Percentiles rank a stretch among this genome's conserved stretches.
phyloP scores from a whole-genome alignment of 139 green algal species.

The Micractinium sp. region DNA sequence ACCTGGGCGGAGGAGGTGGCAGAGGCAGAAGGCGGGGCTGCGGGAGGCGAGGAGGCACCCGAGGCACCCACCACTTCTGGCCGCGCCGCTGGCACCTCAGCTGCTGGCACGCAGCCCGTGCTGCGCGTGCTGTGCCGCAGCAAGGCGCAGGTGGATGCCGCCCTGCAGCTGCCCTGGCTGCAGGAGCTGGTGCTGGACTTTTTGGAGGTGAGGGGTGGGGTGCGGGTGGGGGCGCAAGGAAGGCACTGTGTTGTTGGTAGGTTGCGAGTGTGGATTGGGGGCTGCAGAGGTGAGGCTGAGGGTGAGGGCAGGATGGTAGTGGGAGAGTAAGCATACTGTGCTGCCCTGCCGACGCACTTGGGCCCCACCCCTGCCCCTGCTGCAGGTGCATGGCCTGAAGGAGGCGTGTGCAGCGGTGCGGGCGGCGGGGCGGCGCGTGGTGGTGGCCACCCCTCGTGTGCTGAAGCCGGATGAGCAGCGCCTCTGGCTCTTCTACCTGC shows the following conservation, averaged over 20 bases:
- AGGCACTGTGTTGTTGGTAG: no score
- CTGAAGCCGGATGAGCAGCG: slow-evolving; percentile 84
- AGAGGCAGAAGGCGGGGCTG: background rate
- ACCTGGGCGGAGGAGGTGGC: background rate
- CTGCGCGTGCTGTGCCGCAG: slow-evolving; percentile 80
- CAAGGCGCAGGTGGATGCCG: slow-evolving; percentile 69
- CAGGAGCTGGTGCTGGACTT: slow-evolving; percentile 88
- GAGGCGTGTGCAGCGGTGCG: slow-evolving; percentile 66
- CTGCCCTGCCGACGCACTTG: no score
- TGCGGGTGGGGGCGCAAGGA: background rate
- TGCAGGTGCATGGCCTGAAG: slow-evolving; percentile 73
- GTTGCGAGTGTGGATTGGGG: no score
- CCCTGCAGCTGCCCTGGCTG: slow-evolving; percentile 70
- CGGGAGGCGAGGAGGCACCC: background rate
- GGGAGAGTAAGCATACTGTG: no score
- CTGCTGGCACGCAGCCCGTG: background rate
- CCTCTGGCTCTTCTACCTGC: slow-evolving; percentile 80
- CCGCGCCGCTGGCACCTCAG: slow-evolving; percentile 15
- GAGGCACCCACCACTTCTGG: background rate
- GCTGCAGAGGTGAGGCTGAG: no score
- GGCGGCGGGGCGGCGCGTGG: slow-evolving; percentile 51
- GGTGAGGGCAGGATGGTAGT: no score
- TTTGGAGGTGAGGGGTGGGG: slow-evolving; percentile 58
- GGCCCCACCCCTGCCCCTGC: background rate
- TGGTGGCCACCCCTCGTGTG: slow-evolving; percentile 79